These are phyloP conservation scores for Neurospora sp. DNA, from an alignment of 495 filamentous ascomycete genomes.

Conservation along the genomic window DNA sequence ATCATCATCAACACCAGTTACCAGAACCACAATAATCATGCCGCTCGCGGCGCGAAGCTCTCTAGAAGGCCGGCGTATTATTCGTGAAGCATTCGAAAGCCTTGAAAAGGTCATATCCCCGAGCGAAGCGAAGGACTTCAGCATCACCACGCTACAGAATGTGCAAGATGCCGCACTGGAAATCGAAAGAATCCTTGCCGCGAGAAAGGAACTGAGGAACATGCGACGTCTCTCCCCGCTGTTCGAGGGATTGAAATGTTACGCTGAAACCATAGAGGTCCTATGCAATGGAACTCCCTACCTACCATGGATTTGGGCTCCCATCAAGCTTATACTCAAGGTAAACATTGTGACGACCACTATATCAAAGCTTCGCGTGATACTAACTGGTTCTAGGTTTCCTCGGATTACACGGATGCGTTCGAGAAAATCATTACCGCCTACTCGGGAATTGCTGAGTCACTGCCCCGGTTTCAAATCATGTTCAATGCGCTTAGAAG, in stretches of 20 bases:
- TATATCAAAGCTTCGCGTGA: not conserved
- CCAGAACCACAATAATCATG: not conserved
- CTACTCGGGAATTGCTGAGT: slow-evolving; percentile 30
- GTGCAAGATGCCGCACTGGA: slow-evolving; percentile 24
- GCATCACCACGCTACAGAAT: slow-evolving; percentile 23
- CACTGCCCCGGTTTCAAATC: slow-evolving; percentile 28
- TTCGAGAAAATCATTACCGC: slow-evolving; percentile 33
- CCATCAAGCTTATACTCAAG: slow-evolving; percentile 33
- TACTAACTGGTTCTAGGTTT: slow-evolving; percentile 8
- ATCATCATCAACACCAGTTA: not conserved
- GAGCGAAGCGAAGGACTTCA: slow-evolving; percentile 20
- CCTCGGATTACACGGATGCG: slow-evolving; percentile 24
- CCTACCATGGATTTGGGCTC: slow-evolving; percentile 39
- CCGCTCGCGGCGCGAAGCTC: slow-evolving; percentile 1
- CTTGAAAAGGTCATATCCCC: slow-evolving; percentile 19
- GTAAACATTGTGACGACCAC: slow-evolving; percentile 4
- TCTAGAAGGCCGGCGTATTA: slow-evolving; percentile 1
- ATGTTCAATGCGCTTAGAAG: slow-evolving; percentile 18
- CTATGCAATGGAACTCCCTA: slow-evolving; percentile 38
- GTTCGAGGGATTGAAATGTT: slow-evolving; percentile 28
- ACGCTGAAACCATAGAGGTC: slow-evolving; percentile 29
- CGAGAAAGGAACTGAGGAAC: slow-evolving; percentile 25
- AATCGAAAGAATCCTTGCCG: slow-evolving; percentile 29
- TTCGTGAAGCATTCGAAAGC: slow-evolving; percentile 21
- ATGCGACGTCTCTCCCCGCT: slow-evolving; percentile 31